Base-by-base conservation (phyloP, 257 asterid genomes). In the Primulina tabacum region DNA sequence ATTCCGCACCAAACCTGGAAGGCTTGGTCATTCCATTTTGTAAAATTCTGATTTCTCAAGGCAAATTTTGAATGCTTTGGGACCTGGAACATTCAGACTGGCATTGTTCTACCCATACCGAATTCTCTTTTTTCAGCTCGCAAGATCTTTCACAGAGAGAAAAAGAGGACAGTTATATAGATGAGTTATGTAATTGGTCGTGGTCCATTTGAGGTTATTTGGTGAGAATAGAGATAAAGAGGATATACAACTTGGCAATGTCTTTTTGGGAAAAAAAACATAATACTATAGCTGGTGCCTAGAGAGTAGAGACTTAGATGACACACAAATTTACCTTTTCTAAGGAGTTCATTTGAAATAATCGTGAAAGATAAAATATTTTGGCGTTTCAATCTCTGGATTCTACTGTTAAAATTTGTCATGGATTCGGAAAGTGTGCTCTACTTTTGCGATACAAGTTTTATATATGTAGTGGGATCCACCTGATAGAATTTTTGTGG, bases 71-170 rank as follows among this genome's bases (percentile, higher is more conserved):
- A 14, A 62, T 52, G 62, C 47, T 52, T 32, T 24, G 53, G 65
- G 60, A 28, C 29, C 21, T 65, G 63, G 70, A 62, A 63, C 68
- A 40, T 26, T 18, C 65, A 61, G 62, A 62, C 16, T 55, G 59
- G 38, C 33, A 37, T 72, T 40, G 69, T 2, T 69, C 21, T 53
- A 53, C 37, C 28, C 24, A 20, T 17, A 55, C 65, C 20, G 38
- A 29, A 26, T 37, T 62, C 38, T 20, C 50, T 20, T 16, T 64
- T 58, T 11, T 58, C 43, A 7, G 52, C 52, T 29, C 40, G 17
- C 12, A 40, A 26, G 17, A 56, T 18, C 21, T 70, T 47, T 58
- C n/a, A 9, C 14, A 37, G 24, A 18, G 53, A 38, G 62, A 43
- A 29, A 59, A 58, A 50, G 26, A 38, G 40, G 43, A 18, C 60